Evolutionary conservation across 2,329 filamentous ascomycete species (phyloP), one percentile per base, ranked within the genome.

Genomic region (Graphiopsis chlorocephala): DNA sequence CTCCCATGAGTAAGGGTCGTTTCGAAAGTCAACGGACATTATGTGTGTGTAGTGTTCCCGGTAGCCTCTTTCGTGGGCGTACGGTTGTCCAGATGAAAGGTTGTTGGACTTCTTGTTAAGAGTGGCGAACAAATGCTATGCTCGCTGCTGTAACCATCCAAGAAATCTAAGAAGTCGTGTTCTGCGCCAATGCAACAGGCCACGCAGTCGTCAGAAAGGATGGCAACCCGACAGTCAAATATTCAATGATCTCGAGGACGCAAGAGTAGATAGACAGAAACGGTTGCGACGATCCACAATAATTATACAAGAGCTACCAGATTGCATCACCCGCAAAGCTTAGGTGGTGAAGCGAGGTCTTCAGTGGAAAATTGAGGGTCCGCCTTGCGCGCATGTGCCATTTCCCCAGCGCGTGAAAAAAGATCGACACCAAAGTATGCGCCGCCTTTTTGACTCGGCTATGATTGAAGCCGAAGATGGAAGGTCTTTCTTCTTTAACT

Each of bases 1-100:
- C 25, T 75, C 72, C 75, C 75, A 77, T 29, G 72, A 72, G 66
- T 77, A 77, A 17, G 74, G 74, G 61, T 77, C 75, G 55, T 73
- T 70, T 63, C 68, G 64, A 67, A 71, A 75, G 59, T 72, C 69
- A 23, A 52, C 47, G 7, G 62, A 64, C 62, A 64, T 64, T 8
- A 20, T 35, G 47, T 11, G 53, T 23, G 5, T 25, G 29, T 17
- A 14, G 12, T 26, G 2, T 38, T 28, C 23, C 11, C 7, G 25
- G 23, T 28, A n/a, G 38, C 38, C 8, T 45, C n/a, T 4, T 20
- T 7, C 3, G 3, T 20, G 38, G 8, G n/a, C 38, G 38, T 45
- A 20, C 38, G 7, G 7, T n/a, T 45, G n/a, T 23, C n/a, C 38
- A 20, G 38, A 45, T 1, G 10, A 45, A 45, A 3, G 0, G 38